These are phyloP conservation scores for Epichloe typhina DNA, from an alignment of 2,329 filamentous ascomycete species.

Conservation along the genomic window DNA sequence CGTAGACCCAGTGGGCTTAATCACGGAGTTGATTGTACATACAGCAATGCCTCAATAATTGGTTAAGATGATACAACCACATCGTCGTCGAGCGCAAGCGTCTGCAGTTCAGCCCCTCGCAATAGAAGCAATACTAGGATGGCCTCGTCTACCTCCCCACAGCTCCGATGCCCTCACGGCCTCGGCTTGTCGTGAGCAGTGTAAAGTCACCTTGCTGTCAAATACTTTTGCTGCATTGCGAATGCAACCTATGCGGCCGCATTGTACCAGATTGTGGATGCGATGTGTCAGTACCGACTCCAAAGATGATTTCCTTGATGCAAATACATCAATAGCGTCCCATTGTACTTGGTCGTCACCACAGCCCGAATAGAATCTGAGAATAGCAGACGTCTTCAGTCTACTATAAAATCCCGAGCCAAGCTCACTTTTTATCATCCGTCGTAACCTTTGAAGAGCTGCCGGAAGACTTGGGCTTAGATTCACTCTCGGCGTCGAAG, in stretches of 20 bases:
- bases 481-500: constrained; percentile 66
- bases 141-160: background rate
- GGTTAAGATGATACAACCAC: background rate
- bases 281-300: background rate
- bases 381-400: background rate
- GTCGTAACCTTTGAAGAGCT: background rate
- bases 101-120: background rate
- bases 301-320: background rate
- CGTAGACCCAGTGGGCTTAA: background rate
- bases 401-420: background rate
- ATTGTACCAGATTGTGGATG: background rate
- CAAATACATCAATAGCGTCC: background rate
- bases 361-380: background rate
- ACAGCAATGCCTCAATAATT: background rate
- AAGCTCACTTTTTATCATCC: background rate
- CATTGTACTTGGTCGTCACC: background rate
- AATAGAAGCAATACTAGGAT: background rate
- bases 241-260: background rate
- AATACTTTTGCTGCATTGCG: background rate
- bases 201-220: background rate
- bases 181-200: background rate
- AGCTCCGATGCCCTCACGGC: background rate
- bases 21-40: background rate
- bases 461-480: constrained; percentile 18
- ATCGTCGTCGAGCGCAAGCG: background rate